Evolutionary conservation across 345 rosid species (phyloP), one percentile per base, ranked within the genome.

Genomic region (Orychophragmus violaceus): DNA sequence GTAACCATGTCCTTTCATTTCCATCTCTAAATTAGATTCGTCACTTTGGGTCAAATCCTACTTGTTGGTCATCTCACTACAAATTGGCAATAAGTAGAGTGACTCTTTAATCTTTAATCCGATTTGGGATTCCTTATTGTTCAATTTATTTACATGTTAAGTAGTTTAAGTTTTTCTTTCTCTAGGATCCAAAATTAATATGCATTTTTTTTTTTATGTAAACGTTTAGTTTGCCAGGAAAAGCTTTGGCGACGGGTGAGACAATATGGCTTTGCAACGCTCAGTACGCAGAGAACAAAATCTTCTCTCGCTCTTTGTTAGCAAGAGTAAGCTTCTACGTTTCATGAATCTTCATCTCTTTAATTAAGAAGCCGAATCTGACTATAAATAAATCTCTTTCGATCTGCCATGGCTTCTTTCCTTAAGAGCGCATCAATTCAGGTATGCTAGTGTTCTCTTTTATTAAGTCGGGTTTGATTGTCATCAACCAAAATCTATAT

Each of bases 401-500:
- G 2, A 58, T 32, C 16, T 51, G 45, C 41, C 24, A 18, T 52
- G 73, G 69, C 16, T 62, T 54, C 30, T 48, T 39, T 46, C 29
- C 70, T 61, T 27, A 61, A 94, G 99, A 94, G 99, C 73, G 99
- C 99, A 50, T 84, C 91, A 37, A 90, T 94, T 81, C 96, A 90
- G 97, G 99, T 94, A 80, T 19, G 23, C n/a, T 41, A 36, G 3
- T 39, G 17, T 29, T 62, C 6, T 23, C 56, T 32, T 3, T 8
- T 19, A 8, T 22, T 64, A 32, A 29, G 0, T 25, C 14, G 45
- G 22, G 14, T 24, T 30, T 5, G 11, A 16, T 57, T 57, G 61
- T 49, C 50, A 48, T 14, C 23, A 10, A 36, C 28, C 0, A 27
- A 46, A 23, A 53, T 53, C 32, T 48, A 18, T 22, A 5, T 24